These are phyloP conservation scores for Cutaneotrichosporon spelunceum DNA, from an alignment of 1,284 basidiomycete species.

Conservation along the genomic window DNA sequence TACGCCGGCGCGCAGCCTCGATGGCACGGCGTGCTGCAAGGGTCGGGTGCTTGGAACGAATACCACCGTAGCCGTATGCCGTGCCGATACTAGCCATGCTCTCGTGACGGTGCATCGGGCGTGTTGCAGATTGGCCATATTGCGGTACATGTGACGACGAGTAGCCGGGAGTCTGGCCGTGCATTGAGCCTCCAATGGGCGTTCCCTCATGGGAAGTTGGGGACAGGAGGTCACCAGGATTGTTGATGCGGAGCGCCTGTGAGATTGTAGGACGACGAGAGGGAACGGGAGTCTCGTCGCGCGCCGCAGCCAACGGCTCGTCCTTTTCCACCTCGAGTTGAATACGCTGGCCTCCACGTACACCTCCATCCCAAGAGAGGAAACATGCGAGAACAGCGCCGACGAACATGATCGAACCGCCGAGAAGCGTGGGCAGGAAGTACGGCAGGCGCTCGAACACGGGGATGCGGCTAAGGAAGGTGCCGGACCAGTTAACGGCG, in stretches of 20 bases:
- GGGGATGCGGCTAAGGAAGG: conserved; percentile 60
- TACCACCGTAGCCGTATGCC: conserved; percentile 47
- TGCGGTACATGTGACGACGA: conserved; percentile 7
- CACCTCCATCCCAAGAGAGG: conserved; percentile 84
- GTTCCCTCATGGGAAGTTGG: conserved; percentile 8
- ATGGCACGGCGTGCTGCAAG: conserved; percentile 48
- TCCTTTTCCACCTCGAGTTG: conserved; percentile 71
- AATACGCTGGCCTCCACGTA: conserved; percentile 72
- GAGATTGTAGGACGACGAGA: conserved; percentile 27
- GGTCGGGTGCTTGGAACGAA: conserved; percentile 52
- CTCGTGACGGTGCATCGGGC: conserved; percentile 6
- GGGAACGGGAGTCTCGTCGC: conserved; percentile 16
- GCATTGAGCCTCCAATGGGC: neutral
- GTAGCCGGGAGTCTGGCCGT: conserved; percentile 9
- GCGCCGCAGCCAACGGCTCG: conserved; percentile 37
- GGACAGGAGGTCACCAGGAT: conserved; percentile 10
- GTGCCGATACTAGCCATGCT: conserved; percentile 17
- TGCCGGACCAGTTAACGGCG: conserved; percentile 73
- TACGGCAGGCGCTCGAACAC: conserved; percentile 84
- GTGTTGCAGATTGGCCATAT: conserved; percentile 38
- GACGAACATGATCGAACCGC: conserved; percentile 64
- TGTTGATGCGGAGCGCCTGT: conserved; percentile 26
- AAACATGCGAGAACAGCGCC: conserved; percentile 85
- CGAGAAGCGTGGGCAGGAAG: conserved; percentile 81
- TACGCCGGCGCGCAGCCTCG: conserved; percentile 48